These are phyloP conservation scores for Globisporangium perplexum DNA, from an alignment of 352 stramenopile genomes.

Conservation along the genomic window DNA sequence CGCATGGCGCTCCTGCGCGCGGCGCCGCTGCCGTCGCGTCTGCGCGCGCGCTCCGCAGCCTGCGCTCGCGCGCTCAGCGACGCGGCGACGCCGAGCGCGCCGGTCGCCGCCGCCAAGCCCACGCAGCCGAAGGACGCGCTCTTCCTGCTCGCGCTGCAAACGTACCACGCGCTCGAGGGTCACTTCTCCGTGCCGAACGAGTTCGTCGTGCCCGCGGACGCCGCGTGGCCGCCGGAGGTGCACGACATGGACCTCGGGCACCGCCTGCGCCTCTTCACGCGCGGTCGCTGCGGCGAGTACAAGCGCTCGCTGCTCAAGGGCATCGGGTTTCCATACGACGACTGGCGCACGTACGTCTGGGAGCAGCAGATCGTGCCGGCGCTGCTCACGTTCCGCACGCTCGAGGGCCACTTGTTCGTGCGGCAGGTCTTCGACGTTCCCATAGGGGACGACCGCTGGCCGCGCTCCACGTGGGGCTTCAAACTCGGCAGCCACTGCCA, in stretches of 20 bases:
- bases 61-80: not conserved
- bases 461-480: constrained; percentile 82
- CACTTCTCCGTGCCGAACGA: constrained; percentile 64
- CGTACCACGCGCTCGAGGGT: constrained; percentile 47
- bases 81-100: not conserved
- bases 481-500: constrained; percentile 90
- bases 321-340: constrained; percentile 60
- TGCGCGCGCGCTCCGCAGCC: no score
- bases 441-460: constrained; percentile 61
- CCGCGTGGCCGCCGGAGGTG: constrained; percentile 40
- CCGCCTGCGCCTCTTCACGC: constrained; percentile 50
- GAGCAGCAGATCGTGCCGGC: constrained; percentile 63
- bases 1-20: no score
- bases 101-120: constrained; percentile 1
- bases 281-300: constrained; percentile 47
- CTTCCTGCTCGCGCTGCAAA: constrained; percentile 46
- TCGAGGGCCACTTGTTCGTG: constrained; percentile 90
- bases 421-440: constrained; percentile 88
- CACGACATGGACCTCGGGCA: constrained; percentile 47
- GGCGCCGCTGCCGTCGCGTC: no score
- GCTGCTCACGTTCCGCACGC: constrained; percentile 71
- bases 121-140: constrained; percentile 38
- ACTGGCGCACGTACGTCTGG: constrained; percentile 74
- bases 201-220: constrained; percentile 41
- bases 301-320: constrained; percentile 49